Evolutionary conservation across 1,139 yeast species (phyloP), one percentile per base, ranked within the genome.

Genomic region (Kodamaea alishanica): DNA sequence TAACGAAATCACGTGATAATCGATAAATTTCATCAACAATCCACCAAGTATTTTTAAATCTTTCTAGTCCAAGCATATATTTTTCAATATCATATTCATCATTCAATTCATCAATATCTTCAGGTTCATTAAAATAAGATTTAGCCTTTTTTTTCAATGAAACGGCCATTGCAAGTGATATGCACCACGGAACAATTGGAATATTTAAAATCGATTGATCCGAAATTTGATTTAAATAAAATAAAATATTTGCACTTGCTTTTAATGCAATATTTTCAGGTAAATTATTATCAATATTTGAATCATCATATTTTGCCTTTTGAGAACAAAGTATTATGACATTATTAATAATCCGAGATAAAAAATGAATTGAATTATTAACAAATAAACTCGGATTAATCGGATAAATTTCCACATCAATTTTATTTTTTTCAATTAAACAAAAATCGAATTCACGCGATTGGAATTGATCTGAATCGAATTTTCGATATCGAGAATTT

Each of bases 101-200:
- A 24, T 32, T 29, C 12, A 34, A 32, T 10, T 23, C 33, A 8
- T 31, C 34, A 1, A 30, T 22, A 10, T 32, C 28, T 5, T 35
- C 37, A 12, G 36, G 42, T 20, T 31, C 38, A 8, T 36, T 38
- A 11, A 45, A 37, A 15, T 38, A 38, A 15, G 29, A 11, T 28
- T 44, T 43, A 8, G 55, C 48, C 33, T 42, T 43, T 8, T 47
- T 33, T 34, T 54, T 53, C 28, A 55, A 42, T 4, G 53, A 41
- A 5, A 48, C 46, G 2, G 58, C 51, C 54, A 52, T 50, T 7
- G 57, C 55, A 12, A 55, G 33, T 5, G 61, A 51, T 35, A 58
- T 47, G 44, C 62, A 52, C 61, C 62, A 62, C 1, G 65, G 61
- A 10, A 62, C 44, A 24, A 59, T 34, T 1, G 67, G 65, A n/a